Evolutionary conservation across 2,329 filamentous ascomycete genomes (phyloP).

Genomic region (Nothophaeocryptopus gaeumannii): DNA sequence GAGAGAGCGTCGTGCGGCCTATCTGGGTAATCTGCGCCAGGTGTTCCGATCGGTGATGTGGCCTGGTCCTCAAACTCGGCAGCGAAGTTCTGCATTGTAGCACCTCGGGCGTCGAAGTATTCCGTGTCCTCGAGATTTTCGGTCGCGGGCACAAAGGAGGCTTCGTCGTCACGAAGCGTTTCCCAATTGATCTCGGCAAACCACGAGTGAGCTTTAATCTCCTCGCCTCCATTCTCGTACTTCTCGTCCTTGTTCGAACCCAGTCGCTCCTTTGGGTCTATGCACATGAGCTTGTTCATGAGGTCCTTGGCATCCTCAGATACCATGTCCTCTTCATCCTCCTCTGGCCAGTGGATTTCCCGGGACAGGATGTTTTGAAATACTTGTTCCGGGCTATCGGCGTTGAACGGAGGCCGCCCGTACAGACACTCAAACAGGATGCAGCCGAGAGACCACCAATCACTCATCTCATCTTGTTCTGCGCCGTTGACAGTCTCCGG

Average conservation of each 20-base stretch:
- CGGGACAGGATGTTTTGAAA: constrained; percentile 94
- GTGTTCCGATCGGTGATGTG: constrained; percentile 67
- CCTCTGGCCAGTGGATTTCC: constrained; percentile 88
- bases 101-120: constrained; percentile 91
- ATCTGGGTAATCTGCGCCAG: constrained; percentile 76
- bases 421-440: constrained; percentile 96
- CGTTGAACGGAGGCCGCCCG: constrained; percentile 91
- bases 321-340: constrained; percentile 68
- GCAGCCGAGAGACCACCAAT: constrained; percentile 99
- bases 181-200: constrained; percentile 87
- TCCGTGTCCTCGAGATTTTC: constrained; percentile 97
- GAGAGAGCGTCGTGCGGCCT: constrained; percentile 93
- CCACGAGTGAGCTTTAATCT: constrained; percentile 88
- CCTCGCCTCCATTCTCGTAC: constrained; percentile 77
- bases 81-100: constrained; percentile 85
- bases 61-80: constrained; percentile 91
- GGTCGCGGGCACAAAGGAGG: constrained; percentile 87
- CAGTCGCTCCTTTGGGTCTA: constrained; percentile 75
- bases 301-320: constrained; percentile 89
- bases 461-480: constrained; percentile 94
- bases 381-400: constrained; percentile 81
- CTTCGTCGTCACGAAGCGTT: constrained; percentile 86
- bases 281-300: constrained; percentile 86
- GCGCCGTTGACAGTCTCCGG: constrained; percentile 95
- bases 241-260: constrained; percentile 84